Evolutionary conservation across 2,329 filamentous ascomycete genomes (phyloP).

Genomic region (Coniella vitis): DNA sequence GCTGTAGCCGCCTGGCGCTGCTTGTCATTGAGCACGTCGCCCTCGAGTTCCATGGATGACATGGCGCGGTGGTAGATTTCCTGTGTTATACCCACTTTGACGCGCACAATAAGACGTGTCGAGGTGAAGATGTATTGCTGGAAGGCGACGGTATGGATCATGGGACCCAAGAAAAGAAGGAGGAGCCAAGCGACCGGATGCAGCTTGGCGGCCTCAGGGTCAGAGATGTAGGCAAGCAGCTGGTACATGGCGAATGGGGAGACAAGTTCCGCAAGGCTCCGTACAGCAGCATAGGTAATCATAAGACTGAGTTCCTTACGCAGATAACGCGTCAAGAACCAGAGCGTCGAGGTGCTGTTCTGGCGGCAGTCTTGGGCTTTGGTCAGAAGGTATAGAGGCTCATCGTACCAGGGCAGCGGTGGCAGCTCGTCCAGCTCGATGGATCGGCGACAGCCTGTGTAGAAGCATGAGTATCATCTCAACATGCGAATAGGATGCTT

Average conservation of each 20-base stretch:
- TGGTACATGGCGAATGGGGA: conserved; percentile 48
- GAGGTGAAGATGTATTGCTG: conserved; percentile 53
- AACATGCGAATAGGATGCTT: too few relatives aligned
- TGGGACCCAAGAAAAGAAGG: conserved; percentile 45
- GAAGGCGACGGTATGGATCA: conserved; percentile 41
- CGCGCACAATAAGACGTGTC: conserved; percentile 48
- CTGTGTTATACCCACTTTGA: conserved; percentile 51
- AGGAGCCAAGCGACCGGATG: conserved; percentile 39
- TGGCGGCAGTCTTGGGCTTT: conserved; percentile 36
- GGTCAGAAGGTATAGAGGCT: conserved; percentile 40
- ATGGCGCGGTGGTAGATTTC: conserved; percentile 51
- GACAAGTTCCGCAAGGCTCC: conserved; percentile 40
- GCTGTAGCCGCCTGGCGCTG: conserved; percentile 19
- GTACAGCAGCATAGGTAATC: conserved; percentile 32
- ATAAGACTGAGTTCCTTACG: conserved; percentile 37
- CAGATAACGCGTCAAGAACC: conserved; percentile 39
- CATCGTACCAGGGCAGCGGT: conserved; percentile 47
- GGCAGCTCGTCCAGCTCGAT: conserved; percentile 43
- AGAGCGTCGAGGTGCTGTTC: conserved; percentile 36
- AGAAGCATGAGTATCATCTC: background rate
- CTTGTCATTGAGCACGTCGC: conserved; percentile 39
- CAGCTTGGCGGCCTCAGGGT: conserved; percentile 26
- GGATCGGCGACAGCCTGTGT: conserved; percentile 27
- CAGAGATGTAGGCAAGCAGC: conserved; percentile 43
- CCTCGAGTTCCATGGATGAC: conserved; percentile 49